phyloP scores from a whole-genome alignment of 805 yeast species.

The Yarrowia keelungensis region DNA sequence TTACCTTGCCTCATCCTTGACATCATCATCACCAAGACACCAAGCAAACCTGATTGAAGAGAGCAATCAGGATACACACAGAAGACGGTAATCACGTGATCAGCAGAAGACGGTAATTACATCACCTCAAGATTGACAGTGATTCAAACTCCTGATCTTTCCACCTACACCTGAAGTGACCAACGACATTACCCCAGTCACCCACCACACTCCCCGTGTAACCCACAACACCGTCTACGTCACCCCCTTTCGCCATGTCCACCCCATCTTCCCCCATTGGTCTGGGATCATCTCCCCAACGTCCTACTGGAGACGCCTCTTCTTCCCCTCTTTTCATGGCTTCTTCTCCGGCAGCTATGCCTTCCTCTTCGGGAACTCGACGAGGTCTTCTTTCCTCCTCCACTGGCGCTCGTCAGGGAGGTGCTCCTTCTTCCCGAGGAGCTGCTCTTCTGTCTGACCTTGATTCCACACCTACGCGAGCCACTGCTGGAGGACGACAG shows the following conservation, averaged over 20 bases:
- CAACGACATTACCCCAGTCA: neutral
- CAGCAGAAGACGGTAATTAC: no score
- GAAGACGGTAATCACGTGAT: no score
- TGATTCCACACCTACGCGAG: conserved; percentile 22
- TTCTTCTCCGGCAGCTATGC: conserved; percentile 3
- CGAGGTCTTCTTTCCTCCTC: neutral
- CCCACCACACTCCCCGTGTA: neutral
- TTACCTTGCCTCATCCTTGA: no score
- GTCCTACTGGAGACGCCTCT: neutral
- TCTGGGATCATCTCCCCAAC: conserved; percentile 15
- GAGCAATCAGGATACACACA: no score
- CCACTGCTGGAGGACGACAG: conserved; percentile 41
- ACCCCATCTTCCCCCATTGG: conserved; percentile 21
- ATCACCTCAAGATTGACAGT: no score
- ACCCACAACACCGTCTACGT: neutral
- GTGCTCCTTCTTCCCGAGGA: conserved; percentile 12
- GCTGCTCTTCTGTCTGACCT: conserved; percentile 13
- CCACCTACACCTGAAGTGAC: no score
- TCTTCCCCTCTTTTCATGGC: conserved; percentile 17
- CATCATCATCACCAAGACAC: no score
- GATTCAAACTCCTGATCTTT: no score
- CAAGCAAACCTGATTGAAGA: no score
- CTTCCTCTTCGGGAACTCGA: conserved; percentile 7
- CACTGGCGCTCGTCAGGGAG: conserved; percentile 6
- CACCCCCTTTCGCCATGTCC: conserved; percentile 6